These are phyloP conservation scores for Echinosophora koreensis DNA, from an alignment of 306 rosid genomes.

Conservation along the genomic window DNA sequence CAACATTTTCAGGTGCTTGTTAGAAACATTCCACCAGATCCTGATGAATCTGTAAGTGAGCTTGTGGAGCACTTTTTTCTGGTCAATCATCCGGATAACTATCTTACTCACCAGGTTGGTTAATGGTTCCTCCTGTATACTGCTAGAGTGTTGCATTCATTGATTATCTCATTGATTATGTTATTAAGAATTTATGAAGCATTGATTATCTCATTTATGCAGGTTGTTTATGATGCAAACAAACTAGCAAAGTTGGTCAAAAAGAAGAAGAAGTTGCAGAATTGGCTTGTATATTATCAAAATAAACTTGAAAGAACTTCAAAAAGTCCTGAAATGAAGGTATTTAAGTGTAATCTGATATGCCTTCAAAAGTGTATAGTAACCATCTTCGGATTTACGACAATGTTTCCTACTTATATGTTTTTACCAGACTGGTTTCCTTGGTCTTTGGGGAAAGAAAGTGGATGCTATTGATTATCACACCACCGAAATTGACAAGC, in stretches of 20 bases:
- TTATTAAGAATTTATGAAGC: constrained; percentile 29
- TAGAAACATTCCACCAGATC: constrained; percentile 86
- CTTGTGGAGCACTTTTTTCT: constrained; percentile 96
- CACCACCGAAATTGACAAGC: constrained; percentile 69
- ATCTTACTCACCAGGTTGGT: constrained; percentile 97
- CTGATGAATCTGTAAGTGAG: constrained; percentile 90
- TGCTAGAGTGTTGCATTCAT: constrained; percentile 15
- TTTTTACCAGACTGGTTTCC: constrained; percentile 82
- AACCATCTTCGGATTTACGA: constrained; percentile 19
- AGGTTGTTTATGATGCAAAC: constrained; percentile 91
- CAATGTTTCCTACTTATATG: constrained; percentile 34
- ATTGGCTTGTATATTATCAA: constrained; percentile 89
- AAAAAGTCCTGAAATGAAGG: constrained; percentile 73
- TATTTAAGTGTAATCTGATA: constrained; percentile 43
- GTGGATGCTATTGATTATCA: constrained; percentile 83
- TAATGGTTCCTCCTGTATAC: constrained; percentile 7
- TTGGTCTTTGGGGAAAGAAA: constrained; percentile 78
- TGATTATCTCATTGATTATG: constrained; percentile 28
- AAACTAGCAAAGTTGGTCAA: constrained; percentile 74
- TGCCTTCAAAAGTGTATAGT: constrained; percentile 35
- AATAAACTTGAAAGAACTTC: constrained; percentile 75
- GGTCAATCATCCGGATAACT: constrained; percentile 93
- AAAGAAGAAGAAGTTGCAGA: constrained; percentile 83
- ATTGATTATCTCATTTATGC: constrained; percentile 45
- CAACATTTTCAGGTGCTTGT: constrained; percentile 75